These are phyloP conservation scores for Dalbergia oliveri DNA, from an alignment of 306 rosid species.

Conservation along the genomic window DNA sequence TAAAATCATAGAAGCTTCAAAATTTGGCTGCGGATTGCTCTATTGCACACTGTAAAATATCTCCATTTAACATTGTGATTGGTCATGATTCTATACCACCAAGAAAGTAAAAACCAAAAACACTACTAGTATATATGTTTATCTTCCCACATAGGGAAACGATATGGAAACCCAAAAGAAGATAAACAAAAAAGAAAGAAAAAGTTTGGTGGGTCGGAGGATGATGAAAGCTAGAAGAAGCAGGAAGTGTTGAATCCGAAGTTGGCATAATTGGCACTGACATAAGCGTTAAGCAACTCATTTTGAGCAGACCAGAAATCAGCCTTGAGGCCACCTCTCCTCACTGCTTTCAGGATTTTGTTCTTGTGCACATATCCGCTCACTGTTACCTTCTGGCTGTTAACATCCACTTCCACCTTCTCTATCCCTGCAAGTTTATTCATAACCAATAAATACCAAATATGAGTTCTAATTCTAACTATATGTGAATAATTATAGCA, in stretches of 20 bases:
- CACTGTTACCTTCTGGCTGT: conserved; percentile 77
- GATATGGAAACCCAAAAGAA: neutral
- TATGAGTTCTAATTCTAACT: neutral
- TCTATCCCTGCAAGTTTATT: conserved; percentile 68
- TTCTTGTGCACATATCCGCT: conserved; percentile 79
- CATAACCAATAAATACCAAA: conserved; percentile 11
- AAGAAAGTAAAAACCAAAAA: too few relatives aligned
- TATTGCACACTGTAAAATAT: too few relatives aligned
- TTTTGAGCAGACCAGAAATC: conserved; percentile 93
- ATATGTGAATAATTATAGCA: conserved; percentile 11
- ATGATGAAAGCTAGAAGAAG: conserved; percentile 62
- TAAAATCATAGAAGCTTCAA: neutral
- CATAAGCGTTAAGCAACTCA: conserved; percentile 79
- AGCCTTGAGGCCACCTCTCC: conserved; percentile 85
- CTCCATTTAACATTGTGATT: too few relatives aligned
- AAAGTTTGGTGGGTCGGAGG: conserved; percentile 13
- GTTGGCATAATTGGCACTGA: conserved; percentile 58
- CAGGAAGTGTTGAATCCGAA: conserved; percentile 66
- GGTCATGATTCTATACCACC: too few relatives aligned
- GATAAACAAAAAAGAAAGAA: neutral
- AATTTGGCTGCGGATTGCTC: neutral
- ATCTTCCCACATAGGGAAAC: too few relatives aligned
- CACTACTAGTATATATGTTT: too few relatives aligned
- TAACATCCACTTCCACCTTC: conserved; percentile 85
- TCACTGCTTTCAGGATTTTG: conserved; percentile 83